These are phyloP conservation scores for Colletotrichum sp. DNA, from an alignment of 2,329 filamentous ascomycete genomes.

Conservation along the genomic window DNA sequence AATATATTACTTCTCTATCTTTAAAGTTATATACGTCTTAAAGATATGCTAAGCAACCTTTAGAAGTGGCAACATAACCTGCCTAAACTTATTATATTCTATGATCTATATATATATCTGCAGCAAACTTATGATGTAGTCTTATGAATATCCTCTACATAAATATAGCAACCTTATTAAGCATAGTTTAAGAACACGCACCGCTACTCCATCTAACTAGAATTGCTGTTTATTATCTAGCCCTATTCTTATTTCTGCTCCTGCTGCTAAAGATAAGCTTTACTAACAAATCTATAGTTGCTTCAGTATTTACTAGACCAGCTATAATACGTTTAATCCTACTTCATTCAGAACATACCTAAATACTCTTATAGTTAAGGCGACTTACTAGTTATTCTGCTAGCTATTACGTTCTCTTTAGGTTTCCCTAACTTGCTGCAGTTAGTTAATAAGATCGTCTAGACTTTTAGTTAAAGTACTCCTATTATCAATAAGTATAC, in stretches of 20 bases:
- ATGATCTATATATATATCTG: too few species aligned
- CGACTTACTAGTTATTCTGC: not conserved
- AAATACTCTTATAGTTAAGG: not conserved
- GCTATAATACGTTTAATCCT: not conserved
- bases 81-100: too few species aligned
- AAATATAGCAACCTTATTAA: too few species aligned
- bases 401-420: not conserved
- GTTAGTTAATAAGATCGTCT: not conserved
- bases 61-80: too few species aligned
- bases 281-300: not conserved
- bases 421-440: not conserved
- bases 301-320: not conserved
- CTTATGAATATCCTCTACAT: too few species aligned
- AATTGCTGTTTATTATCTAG: not conserved
- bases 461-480: not conserved
- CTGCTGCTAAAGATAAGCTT: not conserved
- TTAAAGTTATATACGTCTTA: too few species aligned
- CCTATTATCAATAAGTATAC: not conserved
- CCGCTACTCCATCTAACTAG: not conserved
- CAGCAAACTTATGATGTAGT: too few species aligned
- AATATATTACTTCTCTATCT: too few species aligned
- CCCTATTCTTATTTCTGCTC: not conserved
- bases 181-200: too few species aligned
- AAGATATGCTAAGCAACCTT: too few species aligned
- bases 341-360: not conserved